Base-by-base conservation (phyloP, 2,329 filamentous ascomycete species). In the Alternaria metachromatica region DNA sequence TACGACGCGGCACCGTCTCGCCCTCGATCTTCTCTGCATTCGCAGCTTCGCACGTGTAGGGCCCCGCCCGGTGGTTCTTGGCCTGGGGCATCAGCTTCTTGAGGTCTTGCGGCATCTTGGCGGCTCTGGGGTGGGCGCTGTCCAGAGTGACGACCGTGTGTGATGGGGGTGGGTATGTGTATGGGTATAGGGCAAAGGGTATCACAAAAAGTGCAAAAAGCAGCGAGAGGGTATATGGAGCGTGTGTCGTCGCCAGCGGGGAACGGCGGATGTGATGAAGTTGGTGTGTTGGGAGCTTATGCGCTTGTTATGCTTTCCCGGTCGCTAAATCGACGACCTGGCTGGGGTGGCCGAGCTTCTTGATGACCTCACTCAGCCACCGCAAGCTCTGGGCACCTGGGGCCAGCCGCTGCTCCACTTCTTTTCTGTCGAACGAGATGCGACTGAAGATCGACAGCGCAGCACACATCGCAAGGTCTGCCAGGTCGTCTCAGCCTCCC, bases 1-100 rank as follows among this genome's bases (percentile, higher is more conserved):
- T 89, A 63, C 93, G 88, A 72, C 92, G 90, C 43, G 94, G 93
- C 69, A 93, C 89, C 54, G 94, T 95, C 84, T 97, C 93, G 83
- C 93, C 93, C 6, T 90, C 85, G 65, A 91, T 86, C 71, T 90
- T 89, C 76, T 89, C 82, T 68, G 84, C 88, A 73, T 89, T 91
- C 15, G 91, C 84, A 11, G 87, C 88, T 73, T 96, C 92, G 75
- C 94, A 83, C 60, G 90, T 90, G 84, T 90, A 95, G 13, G 93
- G 92, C 33, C 89, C 87, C 80, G 89, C 88, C 81, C 91, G 89
- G 72, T 80, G 78, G 53, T 75, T 69, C 74, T 79, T 81, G 56
- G 84, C 83, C 77, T 84, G 82, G 23, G 84, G 84, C 64, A 78
- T 76, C 68, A 84, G 66, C 64, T 82, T 82, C 76, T 84, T 84